Base-by-base conservation (phyloP, 169 alveolate species). In the Cryptosporidium parvum region DNA sequence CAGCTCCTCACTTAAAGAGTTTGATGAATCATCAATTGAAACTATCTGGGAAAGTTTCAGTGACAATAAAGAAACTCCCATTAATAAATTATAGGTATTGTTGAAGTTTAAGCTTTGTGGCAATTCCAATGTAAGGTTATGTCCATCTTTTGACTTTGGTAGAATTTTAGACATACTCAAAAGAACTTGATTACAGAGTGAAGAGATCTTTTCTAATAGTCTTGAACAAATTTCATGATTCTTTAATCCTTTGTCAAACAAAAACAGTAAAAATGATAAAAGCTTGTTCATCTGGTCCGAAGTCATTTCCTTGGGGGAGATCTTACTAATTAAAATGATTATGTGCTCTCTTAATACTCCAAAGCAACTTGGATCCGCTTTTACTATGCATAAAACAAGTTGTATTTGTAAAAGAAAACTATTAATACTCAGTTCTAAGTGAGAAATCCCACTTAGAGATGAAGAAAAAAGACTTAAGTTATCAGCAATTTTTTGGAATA, bases 401-500 rank as follows among this genome's bases (percentile, higher is more conserved):
- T 37, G n/a, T 16, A 65, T 65, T 9, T 65, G 72, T 33, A 65
- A 37, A n/a, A 65, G 18, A 7, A 21, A 21, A 14, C 29, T 31
- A 14, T 37, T 37, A 14, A n/a, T 65, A 31, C 51, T n/a, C 44
- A 31, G 48, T 14, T 65, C 48, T 16, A 37, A 10, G 1, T 65
- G 72, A 7, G 26, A 31, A 65, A 65, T n/a, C 12, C 51, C 33
- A 52, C 21, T 65, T 14, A 65, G 52, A 65, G 44, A 37, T 16
- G 72, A 14, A 2, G 48, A 26, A n/a, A 65, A 65, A 3, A 65
- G 51, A 21, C 35, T 39, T 4, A 16, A 23, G 37, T 73, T 52
- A 3, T 59, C 71, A 14, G 86, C 68, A 31, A 73, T 0, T 56
- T 56, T 73, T 37, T 42, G 33, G 68, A 73, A 73, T 52, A 73